These are phyloP conservation scores for Botryosphaeria dothidea DNA, from an alignment of 2,329 filamentous ascomycete genomes.

Conservation along the genomic window DNA sequence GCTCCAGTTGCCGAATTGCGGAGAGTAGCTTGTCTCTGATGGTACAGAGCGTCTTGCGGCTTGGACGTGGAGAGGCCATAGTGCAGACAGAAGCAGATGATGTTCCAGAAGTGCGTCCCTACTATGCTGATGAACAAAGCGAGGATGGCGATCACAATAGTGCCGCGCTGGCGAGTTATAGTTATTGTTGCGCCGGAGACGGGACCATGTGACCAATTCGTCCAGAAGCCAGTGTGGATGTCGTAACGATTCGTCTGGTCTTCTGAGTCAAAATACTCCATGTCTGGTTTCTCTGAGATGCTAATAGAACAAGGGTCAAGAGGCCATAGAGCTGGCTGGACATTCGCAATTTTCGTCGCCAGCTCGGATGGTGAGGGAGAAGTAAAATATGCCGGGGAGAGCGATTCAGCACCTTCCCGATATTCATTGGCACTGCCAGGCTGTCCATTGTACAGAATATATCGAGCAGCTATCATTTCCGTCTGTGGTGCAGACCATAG, in stretches of 20 bases:
- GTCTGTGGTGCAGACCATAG: background rate
- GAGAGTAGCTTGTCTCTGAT: slow-evolving; percentile 23
- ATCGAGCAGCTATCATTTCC: background rate
- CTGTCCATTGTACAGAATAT: background rate
- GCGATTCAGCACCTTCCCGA: too few relatives aligned
- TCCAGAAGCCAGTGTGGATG: slow-evolving; percentile 35
- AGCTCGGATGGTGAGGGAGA: too few relatives aligned
- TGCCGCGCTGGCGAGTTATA: slow-evolving; percentile 29
- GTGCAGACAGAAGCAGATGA: slow-evolving; percentile 26
- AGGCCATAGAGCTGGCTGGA: too few relatives aligned
- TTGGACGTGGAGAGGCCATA: slow-evolving; percentile 20
- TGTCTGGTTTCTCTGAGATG: background rate
- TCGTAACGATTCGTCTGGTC: background rate
- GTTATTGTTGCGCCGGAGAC: slow-evolving; percentile 37
- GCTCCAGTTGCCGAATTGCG: slow-evolving; percentile 17
- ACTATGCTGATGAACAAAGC: slow-evolving; percentile 34
- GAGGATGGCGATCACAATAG: slow-evolving; percentile 35
- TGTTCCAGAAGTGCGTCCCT: slow-evolving; percentile 25
- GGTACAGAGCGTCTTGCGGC: slow-evolving; percentile 27
- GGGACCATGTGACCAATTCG: slow-evolving; percentile 33
- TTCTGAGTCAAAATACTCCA: background rate
- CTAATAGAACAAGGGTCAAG: too few relatives aligned
- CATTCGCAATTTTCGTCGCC: too few relatives aligned
- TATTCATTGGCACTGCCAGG: too few relatives aligned
- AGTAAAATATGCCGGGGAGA: too few relatives aligned